Evolutionary conservation across 2,329 filamentous ascomycete species (phyloP).

Genomic region (Aspergillus fructus): DNA sequence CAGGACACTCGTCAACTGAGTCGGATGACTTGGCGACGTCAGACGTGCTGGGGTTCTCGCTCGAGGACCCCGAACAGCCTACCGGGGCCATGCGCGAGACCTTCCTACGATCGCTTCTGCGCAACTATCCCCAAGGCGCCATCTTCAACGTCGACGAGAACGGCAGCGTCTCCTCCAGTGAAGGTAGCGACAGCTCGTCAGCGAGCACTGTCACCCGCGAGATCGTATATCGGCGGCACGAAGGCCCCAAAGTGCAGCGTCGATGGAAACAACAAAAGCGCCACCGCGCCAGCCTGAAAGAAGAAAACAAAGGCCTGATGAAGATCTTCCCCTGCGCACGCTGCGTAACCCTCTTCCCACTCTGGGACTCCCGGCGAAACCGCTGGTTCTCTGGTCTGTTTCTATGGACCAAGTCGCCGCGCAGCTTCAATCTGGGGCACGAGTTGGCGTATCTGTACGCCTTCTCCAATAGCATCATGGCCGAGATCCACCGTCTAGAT

Average conservation of each 20-base stretch:
- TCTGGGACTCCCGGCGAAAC: constrained; percentile 32
- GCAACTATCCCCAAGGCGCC: constrained; percentile 27
- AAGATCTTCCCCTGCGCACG: constrained; percentile 25
- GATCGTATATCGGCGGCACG: constrained; percentile 1
- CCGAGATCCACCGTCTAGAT: constrained; percentile 31
- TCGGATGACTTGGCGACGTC: background rate
- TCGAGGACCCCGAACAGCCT: constrained; percentile 17
- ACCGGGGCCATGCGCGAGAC: constrained; percentile 12
- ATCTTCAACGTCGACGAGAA: constrained; percentile 27
- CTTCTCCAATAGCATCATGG: constrained; percentile 36
- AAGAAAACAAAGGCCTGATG: constrained; percentile 22
- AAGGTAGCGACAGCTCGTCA: constrained; percentile 18
- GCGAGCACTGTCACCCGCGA: background rate
- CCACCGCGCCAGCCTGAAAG: constrained; percentile 14
- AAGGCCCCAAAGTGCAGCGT: background rate
- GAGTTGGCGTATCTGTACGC: constrained; percentile 31
- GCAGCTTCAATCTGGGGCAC: constrained; percentile 24
- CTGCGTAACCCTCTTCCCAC: constrained; percentile 29
- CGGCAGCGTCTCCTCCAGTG: constrained; percentile 21
- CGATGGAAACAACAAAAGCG: constrained; percentile 15
- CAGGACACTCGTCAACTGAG: background rate
- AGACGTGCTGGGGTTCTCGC: constrained; percentile 18
- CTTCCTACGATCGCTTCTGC: constrained; percentile 21
- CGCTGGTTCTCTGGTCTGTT: constrained; percentile 32
- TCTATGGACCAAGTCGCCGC: constrained; percentile 29